Evolutionary conservation across 345 rosid genomes (phyloP).

Genomic region (Trapa bicornis): DNA sequence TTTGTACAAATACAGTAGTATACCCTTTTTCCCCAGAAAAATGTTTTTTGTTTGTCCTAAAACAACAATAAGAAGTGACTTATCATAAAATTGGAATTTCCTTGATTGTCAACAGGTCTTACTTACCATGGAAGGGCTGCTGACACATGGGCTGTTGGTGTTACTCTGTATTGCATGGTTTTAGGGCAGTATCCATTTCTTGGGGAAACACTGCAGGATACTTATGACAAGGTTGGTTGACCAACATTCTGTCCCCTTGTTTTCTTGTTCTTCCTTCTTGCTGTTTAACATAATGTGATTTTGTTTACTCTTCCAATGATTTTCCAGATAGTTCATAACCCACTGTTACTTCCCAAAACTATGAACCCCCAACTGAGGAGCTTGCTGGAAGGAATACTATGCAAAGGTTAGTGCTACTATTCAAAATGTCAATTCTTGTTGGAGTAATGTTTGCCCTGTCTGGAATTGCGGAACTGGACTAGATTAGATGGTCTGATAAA

Average conservation of each 20-base stretch:
- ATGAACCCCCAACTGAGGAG: conserved; percentile 57
- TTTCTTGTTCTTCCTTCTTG: not conserved
- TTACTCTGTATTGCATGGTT: conserved; percentile 81
- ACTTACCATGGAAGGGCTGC: conserved; percentile 84
- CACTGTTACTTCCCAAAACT: conserved; percentile 49
- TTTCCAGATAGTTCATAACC: conserved; percentile 67
- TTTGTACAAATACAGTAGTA: not conserved
- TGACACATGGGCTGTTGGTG: conserved; percentile 96
- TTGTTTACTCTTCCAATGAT: not conserved
- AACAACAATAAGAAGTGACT: not conserved
- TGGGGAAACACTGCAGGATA: conserved; percentile 89
- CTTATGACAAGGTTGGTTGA: conserved; percentile 71
- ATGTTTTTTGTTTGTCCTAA: not conserved
- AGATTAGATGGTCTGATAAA: not conserved
- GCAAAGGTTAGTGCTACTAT: conserved; percentile 49
- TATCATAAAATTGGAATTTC: not conserved
- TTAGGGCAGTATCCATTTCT: conserved; percentile 83
- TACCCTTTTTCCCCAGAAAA: not conserved
- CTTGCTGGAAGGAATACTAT: conserved; percentile 76
- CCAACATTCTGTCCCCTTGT: conserved; percentile 4
- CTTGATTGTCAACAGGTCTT: conserved; percentile 38
- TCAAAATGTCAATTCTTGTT: not conserved
- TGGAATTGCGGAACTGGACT: not conserved
- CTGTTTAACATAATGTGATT: not conserved
- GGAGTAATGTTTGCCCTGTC: not conserved